phyloP scores from a whole-genome alignment of 352 stramenopile genomes.

The Phytophthora foliorum region DNA sequence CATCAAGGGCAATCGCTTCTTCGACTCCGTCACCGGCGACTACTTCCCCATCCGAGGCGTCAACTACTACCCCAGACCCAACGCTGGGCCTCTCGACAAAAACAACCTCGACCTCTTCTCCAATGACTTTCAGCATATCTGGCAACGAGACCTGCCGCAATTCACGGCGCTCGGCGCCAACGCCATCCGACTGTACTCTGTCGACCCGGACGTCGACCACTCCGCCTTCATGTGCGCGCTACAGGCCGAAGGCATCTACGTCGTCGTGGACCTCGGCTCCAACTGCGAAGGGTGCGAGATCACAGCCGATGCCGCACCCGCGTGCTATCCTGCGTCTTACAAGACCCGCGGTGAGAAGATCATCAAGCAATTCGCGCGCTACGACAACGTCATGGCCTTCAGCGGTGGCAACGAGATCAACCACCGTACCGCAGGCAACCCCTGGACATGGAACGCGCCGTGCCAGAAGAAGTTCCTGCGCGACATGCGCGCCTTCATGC shows the following conservation, averaged over 20 bases:
- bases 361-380: constrained; percentile 85
- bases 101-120: constrained; percentile 91
- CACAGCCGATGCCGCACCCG: constrained; percentile 54
- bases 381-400: constrained; percentile 86
- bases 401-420: constrained; percentile 88
- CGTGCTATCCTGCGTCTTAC: constrained; percentile 72
- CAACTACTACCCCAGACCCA: constrained; percentile 91
- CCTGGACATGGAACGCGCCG: constrained; percentile 67
- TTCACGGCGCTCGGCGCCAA: constrained; percentile 78
- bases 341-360: constrained; percentile 84
- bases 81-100: constrained; percentile 62
- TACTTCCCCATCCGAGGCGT: constrained; percentile 83
- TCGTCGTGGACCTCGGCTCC: constrained; percentile 70
- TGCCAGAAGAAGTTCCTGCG: constrained; percentile 92
- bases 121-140: constrained; percentile 74
- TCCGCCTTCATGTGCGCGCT: constrained; percentile 90
- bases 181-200: constrained; percentile 83
- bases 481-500: constrained; percentile 86
- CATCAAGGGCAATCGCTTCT: constrained; percentile 85
- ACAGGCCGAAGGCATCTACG: constrained; percentile 79
- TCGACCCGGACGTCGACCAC: constrained; percentile 78
- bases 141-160: constrained; percentile 73
- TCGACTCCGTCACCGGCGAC: constrained; percentile 72
- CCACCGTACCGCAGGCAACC: constrained; percentile 58
- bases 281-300: constrained; percentile 77